Percentiles rank a stretch among this genome's conserved stretches.
These are phyloP conservation scores for Phytophthora macrochlamydospora DNA, from an alignment of 352 stramenopile genomes.

Conservation along the genomic window DNA sequence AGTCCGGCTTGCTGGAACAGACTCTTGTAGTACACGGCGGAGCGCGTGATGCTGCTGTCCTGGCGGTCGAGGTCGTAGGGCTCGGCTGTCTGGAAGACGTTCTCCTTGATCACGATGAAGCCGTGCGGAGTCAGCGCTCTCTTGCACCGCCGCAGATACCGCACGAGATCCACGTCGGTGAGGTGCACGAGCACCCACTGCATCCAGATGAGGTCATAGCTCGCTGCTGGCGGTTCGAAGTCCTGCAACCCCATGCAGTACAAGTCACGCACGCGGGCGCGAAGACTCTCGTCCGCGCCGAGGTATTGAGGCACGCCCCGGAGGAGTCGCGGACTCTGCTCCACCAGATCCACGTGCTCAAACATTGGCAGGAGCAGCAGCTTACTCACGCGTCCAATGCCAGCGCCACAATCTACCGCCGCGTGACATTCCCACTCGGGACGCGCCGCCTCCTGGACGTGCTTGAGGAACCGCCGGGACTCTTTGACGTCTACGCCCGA, in stretches of 20 bases:
- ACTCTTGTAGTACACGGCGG: conserved; percentile 88
- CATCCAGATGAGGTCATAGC: conserved; percentile 97
- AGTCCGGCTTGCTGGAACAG: conserved; percentile 93
- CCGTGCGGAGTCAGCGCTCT: conserved; percentile 55
- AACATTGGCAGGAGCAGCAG: conserved; percentile 91
- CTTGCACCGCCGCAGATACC: conserved; percentile 91
- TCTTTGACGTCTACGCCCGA: conserved; percentile 81
- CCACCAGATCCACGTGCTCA: conserved; percentile 91
- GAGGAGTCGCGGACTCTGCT: conserved; percentile 93
- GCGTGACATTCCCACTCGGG: conserved; percentile 54
- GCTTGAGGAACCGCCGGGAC: conserved; percentile 65
- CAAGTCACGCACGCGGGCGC: conserved; percentile 66
- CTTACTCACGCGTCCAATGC: conserved; percentile 96
- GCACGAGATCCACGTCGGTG: conserved; percentile 94
- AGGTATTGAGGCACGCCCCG: conserved; percentile 91
- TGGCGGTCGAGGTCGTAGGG: conserved; percentile 93
- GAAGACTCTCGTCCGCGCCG: conserved; percentile 34
- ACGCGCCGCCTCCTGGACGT: conserved; percentile 42
- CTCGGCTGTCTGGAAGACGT: conserved; percentile 70
- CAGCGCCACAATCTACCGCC: conserved; percentile 85
- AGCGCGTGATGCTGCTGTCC: conserved; percentile 94
- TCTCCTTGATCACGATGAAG: conserved; percentile 91
- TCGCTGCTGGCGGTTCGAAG: conserved; percentile 66
- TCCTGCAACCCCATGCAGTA: conserved; percentile 94
- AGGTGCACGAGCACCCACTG: conserved; percentile 97